Evolutionary conservation across 345 rosid species (phyloP).

Genomic region (Angophora floribunda): DNA sequence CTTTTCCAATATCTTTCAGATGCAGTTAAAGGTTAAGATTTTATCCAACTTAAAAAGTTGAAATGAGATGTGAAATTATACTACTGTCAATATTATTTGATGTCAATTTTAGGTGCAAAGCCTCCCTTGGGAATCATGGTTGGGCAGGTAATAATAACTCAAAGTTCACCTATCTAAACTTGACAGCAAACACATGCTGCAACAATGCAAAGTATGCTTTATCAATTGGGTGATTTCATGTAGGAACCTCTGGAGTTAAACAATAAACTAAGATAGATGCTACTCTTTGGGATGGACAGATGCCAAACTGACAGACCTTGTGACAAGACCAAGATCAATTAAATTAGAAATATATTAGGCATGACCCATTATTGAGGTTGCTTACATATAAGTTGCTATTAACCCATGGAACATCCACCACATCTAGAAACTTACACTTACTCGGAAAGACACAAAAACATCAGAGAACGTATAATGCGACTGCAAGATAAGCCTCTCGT

Average conservation of each 20-base stretch:
- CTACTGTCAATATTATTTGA: not conserved
- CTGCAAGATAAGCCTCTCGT: not conserved
- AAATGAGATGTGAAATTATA: not conserved
- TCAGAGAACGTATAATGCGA: not conserved
- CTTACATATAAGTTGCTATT: not conserved
- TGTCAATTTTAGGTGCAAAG: not conserved
- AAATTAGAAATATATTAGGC: not conserved
- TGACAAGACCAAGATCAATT: not conserved
- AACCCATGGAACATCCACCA: not conserved
- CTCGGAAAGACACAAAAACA: not conserved
- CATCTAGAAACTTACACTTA: not conserved
- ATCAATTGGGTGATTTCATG: not conserved
- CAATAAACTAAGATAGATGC: not conserved
- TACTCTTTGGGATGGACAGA: not conserved
- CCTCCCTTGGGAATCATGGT: not conserved
- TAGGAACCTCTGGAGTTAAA: not conserved
- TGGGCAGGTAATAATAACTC: not conserved
- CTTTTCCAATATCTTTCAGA: not conserved
- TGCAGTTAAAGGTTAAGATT: not conserved
- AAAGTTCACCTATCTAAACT: not conserved
- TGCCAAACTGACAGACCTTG: not conserved
- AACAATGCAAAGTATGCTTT: not conserved
- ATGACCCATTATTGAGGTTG: not conserved
- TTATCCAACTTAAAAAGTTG: not conserved
- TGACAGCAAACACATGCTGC: not conserved